Evolutionary conservation across 176 grass and related monocot genomes (phyloP).

Genomic region (Oryza glumipatula): DNA sequence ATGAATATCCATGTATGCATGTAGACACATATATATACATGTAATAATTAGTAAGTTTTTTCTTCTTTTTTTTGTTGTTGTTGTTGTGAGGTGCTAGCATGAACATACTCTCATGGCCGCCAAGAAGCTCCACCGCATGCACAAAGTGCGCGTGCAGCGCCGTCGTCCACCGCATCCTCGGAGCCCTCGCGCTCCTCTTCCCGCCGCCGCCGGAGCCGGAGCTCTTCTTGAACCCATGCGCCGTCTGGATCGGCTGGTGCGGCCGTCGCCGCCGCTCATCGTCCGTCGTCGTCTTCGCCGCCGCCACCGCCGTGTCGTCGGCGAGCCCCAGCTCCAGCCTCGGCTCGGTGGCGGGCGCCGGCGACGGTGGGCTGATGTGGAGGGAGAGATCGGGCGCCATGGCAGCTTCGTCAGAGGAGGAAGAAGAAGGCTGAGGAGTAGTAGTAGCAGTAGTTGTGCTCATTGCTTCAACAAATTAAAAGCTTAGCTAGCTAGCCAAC

Average conservation of each 20-base stretch:
- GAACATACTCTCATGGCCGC: conserved; percentile 93
- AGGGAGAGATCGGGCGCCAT: conserved; percentile 79
- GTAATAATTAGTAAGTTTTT: not conserved
- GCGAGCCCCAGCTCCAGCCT: conserved; percentile 48
- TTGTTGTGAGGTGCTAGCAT: not conserved
- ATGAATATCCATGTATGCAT: not conserved
- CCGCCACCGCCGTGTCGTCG: not conserved
- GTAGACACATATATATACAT: not conserved
- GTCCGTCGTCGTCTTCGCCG: not conserved
- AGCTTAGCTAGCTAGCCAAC: not conserved
- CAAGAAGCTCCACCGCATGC: conserved; percentile 90
- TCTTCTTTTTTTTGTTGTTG: not conserved
- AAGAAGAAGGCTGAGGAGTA: conserved; percentile 8
- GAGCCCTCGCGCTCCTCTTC: conserved; percentile 80
- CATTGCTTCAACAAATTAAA: conserved; percentile 23
- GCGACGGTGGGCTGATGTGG: conserved; percentile 71
- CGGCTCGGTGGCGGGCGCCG: conserved; percentile 33
- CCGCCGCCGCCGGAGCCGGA: not conserved
- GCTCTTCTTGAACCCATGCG: conserved; percentile 65
- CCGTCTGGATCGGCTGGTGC: conserved; percentile 49
- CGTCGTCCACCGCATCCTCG: conserved; percentile 98
- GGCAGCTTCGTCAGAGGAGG: not conserved
- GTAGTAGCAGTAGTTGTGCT: conserved; percentile 18
- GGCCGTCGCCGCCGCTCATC: not conserved
- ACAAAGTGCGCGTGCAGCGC: conserved; percentile 93